Base-by-base conservation (phyloP, 352 stramenopile genomes). In the Stephanocyclus meneghinianus region DNA sequence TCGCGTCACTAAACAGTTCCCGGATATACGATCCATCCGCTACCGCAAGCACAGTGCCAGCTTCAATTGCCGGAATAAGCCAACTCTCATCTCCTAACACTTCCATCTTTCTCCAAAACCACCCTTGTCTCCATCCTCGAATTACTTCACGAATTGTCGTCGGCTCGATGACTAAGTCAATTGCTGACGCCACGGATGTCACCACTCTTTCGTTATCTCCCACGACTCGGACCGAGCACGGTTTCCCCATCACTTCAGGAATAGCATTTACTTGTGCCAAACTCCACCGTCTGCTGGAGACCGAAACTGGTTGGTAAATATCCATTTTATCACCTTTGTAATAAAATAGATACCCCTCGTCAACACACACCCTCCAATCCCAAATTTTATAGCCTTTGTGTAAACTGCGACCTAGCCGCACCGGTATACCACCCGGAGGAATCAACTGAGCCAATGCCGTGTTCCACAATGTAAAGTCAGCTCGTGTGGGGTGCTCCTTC, bases 1-100 rank as follows among this genome's bases (percentile, higher is more conserved):
- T 50, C 8, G 64, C 6, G 30, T 64, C 8, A 15, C 57, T 57
- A 15, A 64, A 40, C 0, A 71, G 18, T 32, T 77, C 57, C 18
- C 51, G 61, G 1, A 71, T 71, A 13, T 71, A 77, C 18, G 70
- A 77, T 1, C 70, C 70, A 44, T 77, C 70, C 47, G 70, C 62
- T 8, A 77, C 70, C 6, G 60, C 60, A 5, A 77, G 15, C 7
- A 35, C 15, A 13, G 70, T 53, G 26, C 64, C 40, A 55, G 61
- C 50, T 32, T 29, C 13, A 10, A 77, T 70, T 16, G 70, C 32
- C 18, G 32, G 11, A n/a, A 35, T 40, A 30, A 76, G 21, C 68
- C 68, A 76, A 11, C 7, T 8, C 5, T 35, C 11, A 44, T 75
- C 37, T 2, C 51, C 67, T 9, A 51, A 26, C 11, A 60, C n/a